Percentiles rank a stretch among this genome's conserved stretches.
Conservation (phyloP, 352 stramenopile genomes). For the Peronospora farinosa region DNA sequence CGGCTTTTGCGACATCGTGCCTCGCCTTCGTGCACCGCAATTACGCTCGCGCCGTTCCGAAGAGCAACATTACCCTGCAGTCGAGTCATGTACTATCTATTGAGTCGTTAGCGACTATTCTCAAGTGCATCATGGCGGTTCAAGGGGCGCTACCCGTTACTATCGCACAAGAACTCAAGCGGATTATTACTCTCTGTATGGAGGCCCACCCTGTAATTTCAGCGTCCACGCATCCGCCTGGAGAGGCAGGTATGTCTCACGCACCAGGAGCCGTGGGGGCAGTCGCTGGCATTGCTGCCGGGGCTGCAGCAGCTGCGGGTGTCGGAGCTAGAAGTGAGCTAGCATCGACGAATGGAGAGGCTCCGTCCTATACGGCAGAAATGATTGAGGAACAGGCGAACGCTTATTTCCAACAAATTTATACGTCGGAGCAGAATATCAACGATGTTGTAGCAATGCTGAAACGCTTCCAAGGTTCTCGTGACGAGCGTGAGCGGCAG, state of each 20-base stretch:
- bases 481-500: slow-evolving; percentile 94
- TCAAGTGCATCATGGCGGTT: slow-evolving; percentile 79
- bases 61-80: slow-evolving; percentile 72
- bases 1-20: slow-evolving; percentile 78
- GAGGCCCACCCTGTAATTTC: slow-evolving; percentile 79
- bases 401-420: slow-evolving; percentile 99
- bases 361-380: slow-evolving; percentile 74
- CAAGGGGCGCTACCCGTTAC: slow-evolving; percentile 59
- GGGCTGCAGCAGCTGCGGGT: slow-evolving; percentile 5
- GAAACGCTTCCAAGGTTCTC: slow-evolving; percentile 96
- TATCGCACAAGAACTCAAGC: slow-evolving; percentile 76
- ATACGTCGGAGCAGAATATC: slow-evolving; percentile 97
- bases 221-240: slow-evolving; percentile 43
- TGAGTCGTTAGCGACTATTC: slow-evolving; percentile 74
- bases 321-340: slow-evolving; percentile 17
- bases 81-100: slow-evolving; percentile 77
- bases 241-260: slow-evolving; percentile 29
- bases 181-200: slow-evolving; percentile 76
- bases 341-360: slow-evolving; percentile 20
- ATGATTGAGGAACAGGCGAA: slow-evolving; percentile 98
- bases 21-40: slow-evolving; percentile 83
- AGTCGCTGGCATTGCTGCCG: slow-evolving; percentile 12
- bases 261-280: slow-evolving; percentile 7
- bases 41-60: slow-evolving; percentile 74
- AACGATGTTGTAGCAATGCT: slow-evolving; percentile 97